phyloP scores from a whole-genome alignment of 2,329 filamentous ascomycete species.

The Trichoderma brevicompactum region DNA sequence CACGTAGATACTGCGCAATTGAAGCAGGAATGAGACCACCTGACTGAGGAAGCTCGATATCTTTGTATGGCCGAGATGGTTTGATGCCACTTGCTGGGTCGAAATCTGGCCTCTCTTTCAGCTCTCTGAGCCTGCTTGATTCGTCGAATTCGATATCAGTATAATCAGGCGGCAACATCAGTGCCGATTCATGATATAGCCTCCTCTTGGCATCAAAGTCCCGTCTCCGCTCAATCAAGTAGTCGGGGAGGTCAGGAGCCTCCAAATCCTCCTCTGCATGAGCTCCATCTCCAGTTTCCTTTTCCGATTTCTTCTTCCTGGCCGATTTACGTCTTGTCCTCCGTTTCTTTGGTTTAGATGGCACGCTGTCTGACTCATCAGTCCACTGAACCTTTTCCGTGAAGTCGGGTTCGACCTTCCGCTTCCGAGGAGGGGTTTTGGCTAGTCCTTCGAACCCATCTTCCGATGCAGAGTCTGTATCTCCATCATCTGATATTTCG shows the following conservation, averaged over 20 bases:
- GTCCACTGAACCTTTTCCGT: constrained; percentile 57
- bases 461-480: constrained; percentile 33
- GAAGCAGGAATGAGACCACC: constrained; percentile 82
- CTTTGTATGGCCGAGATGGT: constrained; percentile 71
- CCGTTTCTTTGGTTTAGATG: constrained; percentile 56
- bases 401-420: constrained; percentile 45
- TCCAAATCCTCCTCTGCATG: constrained; percentile 51
- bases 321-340: constrained; percentile 40
- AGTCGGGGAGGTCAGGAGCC: constrained; percentile 69
- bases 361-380: constrained; percentile 64
- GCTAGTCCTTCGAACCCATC: constrained; percentile 22
- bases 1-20: constrained; percentile 87
- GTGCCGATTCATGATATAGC: constrained; percentile 65
- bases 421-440: constrained; percentile 38
- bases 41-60: constrained; percentile 75
- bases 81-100: constrained; percentile 57
- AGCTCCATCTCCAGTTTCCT: constrained; percentile 38
- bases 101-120: constrained; percentile 74
- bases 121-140: constrained; percentile 34
- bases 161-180: constrained; percentile 79
- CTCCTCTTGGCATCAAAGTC: constrained; percentile 68
- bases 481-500: constrained; percentile 37
- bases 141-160: constrained; percentile 73
- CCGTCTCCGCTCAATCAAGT: constrained; percentile 69
- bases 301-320: constrained; percentile 36